Evolutionary conservation across 176 grass and related monocot species (phyloP), one percentile per base, ranked within the genome.

Genomic region (Zea luxurians): DNA sequence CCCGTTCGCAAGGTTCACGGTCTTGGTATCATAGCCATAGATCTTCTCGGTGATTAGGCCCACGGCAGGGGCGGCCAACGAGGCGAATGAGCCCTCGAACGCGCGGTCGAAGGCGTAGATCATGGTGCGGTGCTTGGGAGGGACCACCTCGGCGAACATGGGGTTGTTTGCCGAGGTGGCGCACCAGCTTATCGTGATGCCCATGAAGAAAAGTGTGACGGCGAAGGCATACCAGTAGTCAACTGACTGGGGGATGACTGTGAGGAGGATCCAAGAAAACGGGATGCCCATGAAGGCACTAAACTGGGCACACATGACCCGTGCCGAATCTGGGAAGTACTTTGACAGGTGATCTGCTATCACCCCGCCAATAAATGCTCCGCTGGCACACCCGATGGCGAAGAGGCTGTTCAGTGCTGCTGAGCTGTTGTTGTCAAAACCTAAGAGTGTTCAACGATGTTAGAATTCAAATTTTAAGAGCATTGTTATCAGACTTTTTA

Each of bases 271-370:
- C 77, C 80, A 83, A 0, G 95, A 94, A 78, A 94, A 97, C 0
- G 94, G 94, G 61, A 97, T 97, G 60, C 94, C 94, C 94, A 92
- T 94, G 77, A 93, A 93, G 74, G 91, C 89, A 40, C 94, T 97
- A 57, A 97, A 97, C 79, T 97, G 94, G 65, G 94, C 94, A 64
- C 94, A 97, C 91, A 92, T 90, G 62, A 97, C 54, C 2, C 94
- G 94, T n/a, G 85, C 91, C 0, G 85, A 88, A 72, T 93, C 89
- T 27, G 94, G 91, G 46, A 63, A 93, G 64, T 75, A 62, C 64
- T 7, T 79, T 68, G 94, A 93, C 1, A 97, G 11, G 50, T 37
- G 75, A 64, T 97, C 94, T 7, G 94, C 94, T 84, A 97, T 77
- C 8, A 93, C 45, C 2, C 91, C 94, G 8, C 94, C 94, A 10